Base-by-base conservation (phyloP, 352 stramenopile genomes). In the Phytopythium ostracodes region DNA sequence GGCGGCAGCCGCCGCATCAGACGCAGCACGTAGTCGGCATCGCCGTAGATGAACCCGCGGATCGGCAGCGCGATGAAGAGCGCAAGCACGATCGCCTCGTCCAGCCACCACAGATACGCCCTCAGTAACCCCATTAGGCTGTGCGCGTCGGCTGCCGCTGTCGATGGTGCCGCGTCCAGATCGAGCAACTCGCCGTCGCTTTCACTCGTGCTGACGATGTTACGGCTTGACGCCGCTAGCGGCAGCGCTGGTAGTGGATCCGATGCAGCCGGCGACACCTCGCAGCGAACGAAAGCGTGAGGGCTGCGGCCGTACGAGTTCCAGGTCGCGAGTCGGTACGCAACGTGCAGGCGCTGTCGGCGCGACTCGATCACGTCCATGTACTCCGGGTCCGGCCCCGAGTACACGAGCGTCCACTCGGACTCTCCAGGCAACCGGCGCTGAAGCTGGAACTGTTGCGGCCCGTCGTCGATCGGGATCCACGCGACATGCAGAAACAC, bases 21-120 rank as follows among this genome's bases (percentile, higher is more conserved):
- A 18, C 73, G 72, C 46, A 94, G 66, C 17, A 94, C 46, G 49
- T 82, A 91, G 62, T 94, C 70, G 20, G 84, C 86, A 61, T 94
- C 86, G 0, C 86, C 86, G 38, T 92, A 94, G 56, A 94, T 92
- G 59, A 89, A 88, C 25, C 82, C 81, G 36, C 86, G 84, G 51
- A 94, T 86, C 9, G 84, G 86, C 18, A 92, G 70, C 60, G 91
- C 76, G 29, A 93, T 71, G 50, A 94, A 81, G 20, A 91, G 55
- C 20, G 84, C 81, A 15, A 94, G 68, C 24, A 83, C 73, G 47
- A 94, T 88, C 4, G 79, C 82, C 58, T 94, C 86, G 53, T 94
- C 83, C n/a, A 94, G 71, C 86, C 86, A 94, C 83, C 84, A 94
- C 35, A 92, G 69, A 62, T 91, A 91, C 20, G 75, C 73, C 58